Percentiles rank a stretch among this genome's conserved stretches.
phyloP scores from a whole-genome alignment of 768 basidiomycete genomes.

The Chiua virens region DNA sequence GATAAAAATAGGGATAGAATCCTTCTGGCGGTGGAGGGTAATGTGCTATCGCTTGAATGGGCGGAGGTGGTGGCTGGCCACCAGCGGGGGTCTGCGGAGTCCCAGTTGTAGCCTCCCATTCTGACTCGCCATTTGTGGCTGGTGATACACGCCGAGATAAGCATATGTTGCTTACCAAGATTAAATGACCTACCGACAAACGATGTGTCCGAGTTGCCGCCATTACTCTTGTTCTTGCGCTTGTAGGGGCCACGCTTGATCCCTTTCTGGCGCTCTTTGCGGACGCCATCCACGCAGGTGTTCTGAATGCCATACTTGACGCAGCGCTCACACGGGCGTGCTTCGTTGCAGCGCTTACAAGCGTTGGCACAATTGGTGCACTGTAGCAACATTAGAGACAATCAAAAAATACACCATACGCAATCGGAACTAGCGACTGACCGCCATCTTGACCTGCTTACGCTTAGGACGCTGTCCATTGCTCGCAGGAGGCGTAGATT shows the following conservation, averaged over 20 bases:
- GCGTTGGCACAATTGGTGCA: conserved; percentile 59
- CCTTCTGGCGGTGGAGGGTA: conserved; percentile 42
- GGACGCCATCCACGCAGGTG: conserved; percentile 56
- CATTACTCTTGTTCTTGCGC: conserved; percentile 42
- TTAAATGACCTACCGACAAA: conserved; percentile 18
- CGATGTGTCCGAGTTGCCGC: conserved; percentile 22
- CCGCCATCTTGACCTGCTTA: conserved; percentile 61
- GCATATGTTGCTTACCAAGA: conserved; percentile 2
- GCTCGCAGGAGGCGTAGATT: conserved; percentile 21
- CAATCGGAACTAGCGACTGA: conserved; percentile 28
- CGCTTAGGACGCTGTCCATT: conserved; percentile 41
- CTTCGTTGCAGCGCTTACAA: conserved; percentile 58
- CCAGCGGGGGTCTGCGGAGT: conserved; percentile 12
- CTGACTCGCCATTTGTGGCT: conserved; percentile 28
- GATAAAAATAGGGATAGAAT: conserved; percentile 45
- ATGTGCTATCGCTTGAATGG: conserved; percentile 26
- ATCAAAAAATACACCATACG: conserved; percentile 2
- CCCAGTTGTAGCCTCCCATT: conserved; percentile 33
- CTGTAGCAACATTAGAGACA: conserved; percentile 22
- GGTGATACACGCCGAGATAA: conserved; percentile 15
- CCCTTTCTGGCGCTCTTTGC: conserved; percentile 66
- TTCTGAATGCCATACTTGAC: conserved; percentile 60
- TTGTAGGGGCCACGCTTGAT: conserved; percentile 60
- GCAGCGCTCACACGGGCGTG: conserved; percentile 63
- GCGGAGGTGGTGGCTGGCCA: conserved; percentile 22